phyloP scores from a whole-genome alignment of 2,329 filamentous ascomycete genomes.

The Chaetoscypha palmicola region DNA sequence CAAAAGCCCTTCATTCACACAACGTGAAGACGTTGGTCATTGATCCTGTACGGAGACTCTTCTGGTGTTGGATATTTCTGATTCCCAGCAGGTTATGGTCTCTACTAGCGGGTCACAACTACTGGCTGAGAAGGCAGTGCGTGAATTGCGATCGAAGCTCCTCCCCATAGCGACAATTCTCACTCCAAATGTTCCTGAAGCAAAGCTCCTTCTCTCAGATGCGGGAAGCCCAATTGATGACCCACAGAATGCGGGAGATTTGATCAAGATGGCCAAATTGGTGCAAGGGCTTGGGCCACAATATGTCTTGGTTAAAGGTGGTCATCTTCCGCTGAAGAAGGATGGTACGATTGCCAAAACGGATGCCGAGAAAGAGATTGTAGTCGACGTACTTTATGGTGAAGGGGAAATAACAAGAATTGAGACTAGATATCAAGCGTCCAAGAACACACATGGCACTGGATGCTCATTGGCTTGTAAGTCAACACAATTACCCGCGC shows the following conservation, averaged over 20 bases:
- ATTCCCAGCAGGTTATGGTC: conserved; percentile 70
- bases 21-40: conserved; percentile 55
- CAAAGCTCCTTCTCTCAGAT: conserved; percentile 54
- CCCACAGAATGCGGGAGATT: conserved; percentile 53
- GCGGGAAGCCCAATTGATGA: conserved; percentile 37
- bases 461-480: conserved; percentile 87
- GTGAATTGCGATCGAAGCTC: conserved; percentile 50
- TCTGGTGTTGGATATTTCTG: conserved; percentile 4
- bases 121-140: conserved; percentile 57
- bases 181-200: conserved; percentile 74
- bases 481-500: conserved; percentile 29
- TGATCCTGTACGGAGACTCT: conserved; percentile 55
- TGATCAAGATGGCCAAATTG: conserved; percentile 60
- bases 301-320: conserved; percentile 84
- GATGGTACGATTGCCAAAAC: conserved; percentile 52
- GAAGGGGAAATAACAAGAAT: conserved; percentile 52
- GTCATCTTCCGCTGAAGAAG: conserved; percentile 71
- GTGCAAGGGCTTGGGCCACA: conserved; percentile 64
- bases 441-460: conserved; percentile 85
- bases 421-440: conserved; percentile 63
- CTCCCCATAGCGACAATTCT: conserved; percentile 61
- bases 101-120: conserved; percentile 71
- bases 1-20: conserved; percentile 53
- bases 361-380: conserved; percentile 53
- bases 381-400: conserved; percentile 74